Conservation (phyloP, 805 yeast genomes). For the Candida sithepensis region DNA sequence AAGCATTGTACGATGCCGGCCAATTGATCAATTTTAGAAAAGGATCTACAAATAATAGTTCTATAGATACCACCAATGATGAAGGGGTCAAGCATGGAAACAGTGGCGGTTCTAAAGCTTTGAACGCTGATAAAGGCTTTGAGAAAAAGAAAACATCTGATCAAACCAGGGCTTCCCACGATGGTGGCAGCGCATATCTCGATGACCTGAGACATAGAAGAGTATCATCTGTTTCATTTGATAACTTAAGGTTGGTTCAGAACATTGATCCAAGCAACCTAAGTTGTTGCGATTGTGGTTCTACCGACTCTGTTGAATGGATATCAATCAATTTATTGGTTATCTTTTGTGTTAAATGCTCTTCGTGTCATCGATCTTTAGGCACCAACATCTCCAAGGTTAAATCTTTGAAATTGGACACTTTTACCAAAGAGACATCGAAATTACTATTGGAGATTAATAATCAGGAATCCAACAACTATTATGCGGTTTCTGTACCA, state of each 20-base stretch:
- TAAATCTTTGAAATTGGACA: conserved; percentile 73
- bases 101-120: neutral
- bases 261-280: conserved; percentile 50
- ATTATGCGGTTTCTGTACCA: conserved; percentile 49
- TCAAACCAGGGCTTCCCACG: no score
- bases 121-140: neutral
- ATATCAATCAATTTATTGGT: conserved; percentile 71
- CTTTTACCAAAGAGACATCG: conserved; percentile 56
- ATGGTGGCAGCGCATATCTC: neutral
- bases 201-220: conserved; percentile 23
- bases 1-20: conserved; percentile 54
- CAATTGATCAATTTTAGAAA: conserved; percentile 27
- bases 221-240: conserved; percentile 33
- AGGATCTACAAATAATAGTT: neutral
- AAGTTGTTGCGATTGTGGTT: conserved; percentile 77
- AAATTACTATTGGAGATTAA: conserved; percentile 49
- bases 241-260: conserved; percentile 37
- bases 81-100: neutral
- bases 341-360: conserved; percentile 77
- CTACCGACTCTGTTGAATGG: conserved; percentile 73
- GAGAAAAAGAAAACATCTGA: neutral
- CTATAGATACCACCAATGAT: neutral
- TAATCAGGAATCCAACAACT: conserved; percentile 53
- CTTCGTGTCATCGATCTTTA: conserved; percentile 82
- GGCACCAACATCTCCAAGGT: conserved; percentile 82